Percentiles rank a stretch among this genome's conserved stretches.
Conservation (phyloP, 2,329 filamentous ascomycete genomes). For the Beauveria sp. region DNA sequence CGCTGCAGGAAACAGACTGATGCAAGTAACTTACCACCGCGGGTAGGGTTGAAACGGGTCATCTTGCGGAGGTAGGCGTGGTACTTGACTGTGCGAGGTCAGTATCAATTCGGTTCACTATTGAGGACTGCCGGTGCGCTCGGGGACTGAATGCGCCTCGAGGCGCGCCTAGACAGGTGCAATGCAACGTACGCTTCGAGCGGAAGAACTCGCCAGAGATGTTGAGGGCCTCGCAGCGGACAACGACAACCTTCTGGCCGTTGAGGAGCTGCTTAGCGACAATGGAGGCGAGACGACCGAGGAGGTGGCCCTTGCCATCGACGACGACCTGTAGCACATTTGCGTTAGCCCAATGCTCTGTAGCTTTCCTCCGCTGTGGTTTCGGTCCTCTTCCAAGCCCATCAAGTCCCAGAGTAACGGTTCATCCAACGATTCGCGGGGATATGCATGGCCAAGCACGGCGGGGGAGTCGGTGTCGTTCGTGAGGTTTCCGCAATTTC, state of each 20-base stretch:
- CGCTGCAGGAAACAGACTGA: slow-evolving; percentile 16
- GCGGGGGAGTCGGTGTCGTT: not conserved
- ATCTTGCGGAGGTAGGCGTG: slow-evolving; percentile 99
- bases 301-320: slow-evolving; percentile 99
- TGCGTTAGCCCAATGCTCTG: slow-evolving; percentile 16
- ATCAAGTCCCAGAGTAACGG: not conserved
- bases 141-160: slow-evolving; percentile 11
- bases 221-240: slow-evolving; percentile 98
- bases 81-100: slow-evolving; percentile 85
- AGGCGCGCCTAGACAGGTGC: not conserved
- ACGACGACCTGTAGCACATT: slow-evolving; percentile 72
- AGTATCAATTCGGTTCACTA: slow-evolving; percentile 27
- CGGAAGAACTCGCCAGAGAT: slow-evolving; percentile 99
- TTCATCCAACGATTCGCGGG: not conserved
- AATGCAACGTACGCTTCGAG: slow-evolving; percentile 83
- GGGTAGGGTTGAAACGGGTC: slow-evolving; percentile 98
- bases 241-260: slow-evolving; percentile 98
- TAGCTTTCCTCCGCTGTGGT: not conserved
- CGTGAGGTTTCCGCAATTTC: not conserved
- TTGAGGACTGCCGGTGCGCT: slow-evolving; percentile 13
- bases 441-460: not conserved
- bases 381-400: not conserved
- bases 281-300: slow-evolving; percentile 95
- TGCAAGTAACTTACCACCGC: slow-evolving; percentile 66
- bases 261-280: slow-evolving; percentile 98